Evolutionary conservation across 768 basidiomycete genomes (phyloP), one percentile per base, ranked within the genome.

Genomic region (Daedaleopsis sinensis): DNA sequence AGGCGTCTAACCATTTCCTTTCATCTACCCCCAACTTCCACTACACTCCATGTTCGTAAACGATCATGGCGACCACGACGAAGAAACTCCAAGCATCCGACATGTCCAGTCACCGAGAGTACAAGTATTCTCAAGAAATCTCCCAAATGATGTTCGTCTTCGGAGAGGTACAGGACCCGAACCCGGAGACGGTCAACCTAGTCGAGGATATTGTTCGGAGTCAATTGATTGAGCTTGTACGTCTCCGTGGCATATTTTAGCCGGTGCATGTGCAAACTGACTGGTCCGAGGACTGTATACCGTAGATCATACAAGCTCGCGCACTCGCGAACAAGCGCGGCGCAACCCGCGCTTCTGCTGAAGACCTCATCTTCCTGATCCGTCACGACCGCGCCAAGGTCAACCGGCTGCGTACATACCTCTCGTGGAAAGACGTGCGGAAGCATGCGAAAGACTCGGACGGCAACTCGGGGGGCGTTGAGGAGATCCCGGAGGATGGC

Each of bases 131-230:
- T 1, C 89, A 90, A 62, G 95, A 97, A 76, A 97, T 97, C 27
- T 91, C 93, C 7, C 94, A 96, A 74, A 97, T 97, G 95, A 94
- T 97, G 93, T 97, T 96, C 70, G 96, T 97, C 47, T 96, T 97
- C 73, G 94, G 94, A 10, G 94, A 96, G 76, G 91, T 96, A 3
- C 91, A 94, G 71, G 94, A 96, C 59, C 93, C 95, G 1, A 84
- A 88, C 57, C 80, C 82, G 15, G 94, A 94, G 57, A 94, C 96
- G 0, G 91, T 95, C 15, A 92, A 92, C 68, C 84, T 95, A 36
- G 92, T 98, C 19, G 95, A 98, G 73, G 95, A 98, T 70, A 93
- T 96, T 52, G 91, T 96, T 19, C 84, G 92, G 42, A 83, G 91
- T 56, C 94, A 98, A 66, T 81, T 98, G 46, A 91, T 95, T 58